Conservation (phyloP, 2,329 filamentous ascomycete species). For the Septoria petroselini region DNA sequence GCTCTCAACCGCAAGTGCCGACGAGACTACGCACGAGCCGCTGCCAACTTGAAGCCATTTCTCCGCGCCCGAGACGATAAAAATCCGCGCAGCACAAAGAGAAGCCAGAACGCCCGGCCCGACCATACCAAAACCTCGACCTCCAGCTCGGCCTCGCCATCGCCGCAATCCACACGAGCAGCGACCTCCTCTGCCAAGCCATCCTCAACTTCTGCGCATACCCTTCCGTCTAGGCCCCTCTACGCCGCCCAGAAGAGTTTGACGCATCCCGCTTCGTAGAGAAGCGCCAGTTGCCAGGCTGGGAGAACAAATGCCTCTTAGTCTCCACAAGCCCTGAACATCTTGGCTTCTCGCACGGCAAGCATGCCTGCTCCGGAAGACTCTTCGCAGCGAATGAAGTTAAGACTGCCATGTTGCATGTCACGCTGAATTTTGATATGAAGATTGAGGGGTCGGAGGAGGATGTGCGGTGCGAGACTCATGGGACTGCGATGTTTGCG, state of each 20-base stretch:
- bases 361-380: slow-evolving; percentile 38
- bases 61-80: slow-evolving; percentile 29
- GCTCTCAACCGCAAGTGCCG: slow-evolving; percentile 37
- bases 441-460: slow-evolving; percentile 23
- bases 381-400: slow-evolving; percentile 40
- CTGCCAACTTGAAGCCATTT: slow-evolving; percentile 38
- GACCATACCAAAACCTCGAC: slow-evolving; percentile 22
- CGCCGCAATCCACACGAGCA: slow-evolving; percentile 34
- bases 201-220: slow-evolving; percentile 22
- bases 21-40: slow-evolving; percentile 33
- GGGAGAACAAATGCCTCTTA: slow-evolving; percentile 22
- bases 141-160: slow-evolving; percentile 27
- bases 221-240: slow-evolving; percentile 27
- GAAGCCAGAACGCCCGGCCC: slow-evolving; percentile 24
- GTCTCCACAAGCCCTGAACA: slow-evolving; percentile 28
- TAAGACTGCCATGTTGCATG: slow-evolving; percentile 36
- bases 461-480: slow-evolving; percentile 8
- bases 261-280: slow-evolving; percentile 28
- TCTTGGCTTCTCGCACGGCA: slow-evolving; percentile 34
- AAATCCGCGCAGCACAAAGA: slow-evolving; percentile 16
- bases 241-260: slow-evolving; percentile 24
- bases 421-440: slow-evolving; percentile 39
- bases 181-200: slow-evolving; percentile 29
- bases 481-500: slow-evolving; percentile 14
- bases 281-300: slow-evolving; percentile 22